Conservation (phyloP, 208 protist genomes). For the Lotmaria passim region DNA sequence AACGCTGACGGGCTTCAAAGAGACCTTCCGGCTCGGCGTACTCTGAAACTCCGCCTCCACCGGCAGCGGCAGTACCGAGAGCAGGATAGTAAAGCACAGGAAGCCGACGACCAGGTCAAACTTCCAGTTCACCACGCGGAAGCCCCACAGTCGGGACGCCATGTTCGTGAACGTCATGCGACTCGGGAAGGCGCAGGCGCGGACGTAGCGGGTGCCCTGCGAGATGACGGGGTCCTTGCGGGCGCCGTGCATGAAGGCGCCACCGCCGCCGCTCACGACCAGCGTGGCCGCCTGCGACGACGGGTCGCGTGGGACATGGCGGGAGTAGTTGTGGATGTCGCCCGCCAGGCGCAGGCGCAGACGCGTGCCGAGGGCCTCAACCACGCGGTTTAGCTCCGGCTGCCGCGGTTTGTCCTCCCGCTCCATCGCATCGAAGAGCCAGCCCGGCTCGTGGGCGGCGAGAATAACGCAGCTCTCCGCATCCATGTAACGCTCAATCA, state of each 20-base stretch:
- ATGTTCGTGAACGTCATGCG: conserved; percentile 72
- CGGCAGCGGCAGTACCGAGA: conserved; percentile 64
- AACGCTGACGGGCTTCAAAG: background rate
- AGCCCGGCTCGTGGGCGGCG: conserved; percentile 71
- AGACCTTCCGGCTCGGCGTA: conserved; percentile 10
- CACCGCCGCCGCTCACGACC: conserved; percentile 83
- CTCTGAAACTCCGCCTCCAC: conserved; percentile 25
- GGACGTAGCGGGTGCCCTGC: conserved; percentile 67
- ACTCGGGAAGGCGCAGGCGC: conserved; percentile 59
- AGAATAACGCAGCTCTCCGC: conserved; percentile 77
- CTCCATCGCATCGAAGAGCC: conserved; percentile 77
- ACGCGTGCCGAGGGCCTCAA: conserved; percentile 63
- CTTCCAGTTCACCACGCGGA: conserved; percentile 88
- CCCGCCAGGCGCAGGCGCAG: conserved; percentile 70
- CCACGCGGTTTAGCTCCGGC: conserved; percentile 60
- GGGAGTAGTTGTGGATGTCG: conserved; percentile 91
- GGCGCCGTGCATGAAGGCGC: conserved; percentile 83
- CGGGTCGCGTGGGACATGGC: conserved; percentile 59
- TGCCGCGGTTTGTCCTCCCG: conserved; percentile 42
- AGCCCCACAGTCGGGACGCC: conserved; percentile 64
- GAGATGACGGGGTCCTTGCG: conserved; percentile 58
- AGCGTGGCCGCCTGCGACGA: conserved; percentile 66
- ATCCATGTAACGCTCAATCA: conserved; percentile 75
- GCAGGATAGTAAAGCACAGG: conserved; percentile 68
- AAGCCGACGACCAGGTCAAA: conserved; percentile 81